Evolutionary conservation across 1,284 basidiomycete genomes (phyloP).

Genomic region (Dichomitus squalens): DNA sequence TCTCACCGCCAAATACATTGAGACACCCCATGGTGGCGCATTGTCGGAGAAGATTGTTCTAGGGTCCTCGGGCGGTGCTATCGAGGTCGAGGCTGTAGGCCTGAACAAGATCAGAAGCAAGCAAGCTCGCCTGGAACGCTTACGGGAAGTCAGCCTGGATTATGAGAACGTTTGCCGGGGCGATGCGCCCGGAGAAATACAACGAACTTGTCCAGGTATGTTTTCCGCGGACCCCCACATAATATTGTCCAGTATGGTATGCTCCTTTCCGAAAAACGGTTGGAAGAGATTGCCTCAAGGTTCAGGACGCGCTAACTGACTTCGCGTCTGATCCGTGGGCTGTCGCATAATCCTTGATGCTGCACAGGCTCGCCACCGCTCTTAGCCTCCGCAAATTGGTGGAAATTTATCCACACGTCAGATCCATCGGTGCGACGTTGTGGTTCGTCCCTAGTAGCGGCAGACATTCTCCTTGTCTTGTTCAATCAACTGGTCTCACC

Average conservation of each 20-base stretch:
- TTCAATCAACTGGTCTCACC: too few relatives aligned
- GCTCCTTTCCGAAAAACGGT: too few relatives aligned
- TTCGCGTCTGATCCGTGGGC: background rate
- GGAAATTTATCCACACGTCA: too few relatives aligned
- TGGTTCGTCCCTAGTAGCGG: too few relatives aligned
- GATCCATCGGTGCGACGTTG: too few relatives aligned
- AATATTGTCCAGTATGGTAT: too few relatives aligned
- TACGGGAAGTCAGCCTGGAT: constrained; percentile 83
- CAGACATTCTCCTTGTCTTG: too few relatives aligned
- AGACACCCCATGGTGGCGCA: constrained; percentile 51
- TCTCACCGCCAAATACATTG: constrained; percentile 76
- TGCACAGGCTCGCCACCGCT: too few relatives aligned
- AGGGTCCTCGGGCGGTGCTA: constrained; percentile 80
- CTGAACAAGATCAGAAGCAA: constrained; percentile 78
- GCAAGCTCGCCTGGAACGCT: constrained; percentile 64
- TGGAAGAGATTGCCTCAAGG: background rate
- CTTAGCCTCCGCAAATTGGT: too few relatives aligned
- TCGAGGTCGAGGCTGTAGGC: constrained; percentile 86
- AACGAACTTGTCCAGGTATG: constrained; percentile 71
- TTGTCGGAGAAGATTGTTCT: constrained; percentile 66
- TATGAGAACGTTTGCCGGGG: constrained; percentile 61
- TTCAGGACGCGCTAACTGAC: background rate
- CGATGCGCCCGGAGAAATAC: constrained; percentile 57
- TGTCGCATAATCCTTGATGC: too few relatives aligned
- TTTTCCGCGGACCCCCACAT: background rate